Evolutionary conservation across 805 yeast genomes (phyloP).

Genomic region (Candida broadrunensis): DNA sequence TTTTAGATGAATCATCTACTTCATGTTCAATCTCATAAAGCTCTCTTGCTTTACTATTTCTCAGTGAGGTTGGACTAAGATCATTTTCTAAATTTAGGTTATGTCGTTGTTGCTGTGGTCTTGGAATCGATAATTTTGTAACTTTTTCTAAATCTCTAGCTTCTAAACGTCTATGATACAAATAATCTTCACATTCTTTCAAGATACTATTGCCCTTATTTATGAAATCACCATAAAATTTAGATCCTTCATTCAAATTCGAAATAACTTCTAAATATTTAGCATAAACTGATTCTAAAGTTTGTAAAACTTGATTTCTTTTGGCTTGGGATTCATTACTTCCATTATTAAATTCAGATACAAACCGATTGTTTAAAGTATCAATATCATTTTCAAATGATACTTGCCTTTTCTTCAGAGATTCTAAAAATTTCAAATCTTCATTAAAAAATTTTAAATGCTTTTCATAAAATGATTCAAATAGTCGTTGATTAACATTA

Average conservation of each 20-base stretch:
- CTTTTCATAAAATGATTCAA: conserved; percentile 35
- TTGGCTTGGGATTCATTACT: conserved; percentile 21
- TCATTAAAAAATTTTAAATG: conserved; percentile 46
- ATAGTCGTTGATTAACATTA: conserved; percentile 22
- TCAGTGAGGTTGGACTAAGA: neutral
- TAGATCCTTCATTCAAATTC: conserved; percentile 65
- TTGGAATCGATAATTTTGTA: neutral
- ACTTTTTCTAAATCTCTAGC: conserved; percentile 47
- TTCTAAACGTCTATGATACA: conserved; percentile 48
- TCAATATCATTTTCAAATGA: conserved; percentile 38
- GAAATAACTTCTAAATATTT: conserved; percentile 54
- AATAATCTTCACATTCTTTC: conserved; percentile 49
- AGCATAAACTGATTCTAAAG: conserved; percentile 47
- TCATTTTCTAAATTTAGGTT: neutral
- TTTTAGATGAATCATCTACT: neutral
- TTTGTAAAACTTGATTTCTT: conserved; percentile 50
- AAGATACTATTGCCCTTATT: conserved; percentile 43
- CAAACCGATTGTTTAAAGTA: conserved; percentile 24
- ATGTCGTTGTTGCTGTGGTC: neutral
- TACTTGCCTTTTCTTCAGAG: conserved; percentile 28
- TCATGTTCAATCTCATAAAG: neutral
- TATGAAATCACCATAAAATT: conserved; percentile 65
- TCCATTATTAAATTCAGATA: conserved; percentile 13
- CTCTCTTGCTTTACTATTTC: neutral
- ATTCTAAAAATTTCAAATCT: conserved; percentile 48